These are phyloP conservation scores for Glycine tomentella DNA, from an alignment of 306 rosid species.

Conservation along the genomic window DNA sequence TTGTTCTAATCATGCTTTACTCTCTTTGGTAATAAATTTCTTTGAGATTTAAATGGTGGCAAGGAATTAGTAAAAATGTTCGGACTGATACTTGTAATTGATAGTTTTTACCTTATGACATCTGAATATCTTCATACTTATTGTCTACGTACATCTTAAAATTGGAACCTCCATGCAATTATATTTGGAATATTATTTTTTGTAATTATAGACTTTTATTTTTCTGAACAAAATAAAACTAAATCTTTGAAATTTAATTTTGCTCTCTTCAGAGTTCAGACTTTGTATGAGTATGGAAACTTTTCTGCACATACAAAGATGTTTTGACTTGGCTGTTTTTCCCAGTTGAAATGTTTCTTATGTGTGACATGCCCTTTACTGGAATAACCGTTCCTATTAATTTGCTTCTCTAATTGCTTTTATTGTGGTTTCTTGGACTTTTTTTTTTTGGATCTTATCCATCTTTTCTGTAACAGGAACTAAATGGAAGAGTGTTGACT, in stretches of 20 bases:
- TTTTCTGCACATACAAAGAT: neutral
- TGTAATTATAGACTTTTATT: neutral
- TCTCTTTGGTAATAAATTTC: constrained; percentile 8
- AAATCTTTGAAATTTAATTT: neutral
- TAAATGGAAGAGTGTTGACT: constrained; percentile 78
- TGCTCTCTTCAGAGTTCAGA: neutral
- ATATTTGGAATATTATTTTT: too few relatives aligned
- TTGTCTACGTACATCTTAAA: neutral
- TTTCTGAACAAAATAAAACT: neutral
- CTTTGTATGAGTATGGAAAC: neutral
- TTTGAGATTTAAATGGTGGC: constrained; percentile 2
- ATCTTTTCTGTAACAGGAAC: constrained; percentile 57
- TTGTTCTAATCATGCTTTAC: constrained; percentile 18
- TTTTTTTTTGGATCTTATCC: constrained; percentile 16
- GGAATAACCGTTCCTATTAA: neutral
- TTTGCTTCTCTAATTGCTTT: constrained; percentile 11
- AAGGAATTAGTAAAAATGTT: constrained; percentile 7
- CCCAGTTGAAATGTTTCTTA: neutral
- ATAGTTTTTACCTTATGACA: constrained; percentile 6
- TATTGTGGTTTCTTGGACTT: constrained; percentile 5
- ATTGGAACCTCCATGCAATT: neutral
- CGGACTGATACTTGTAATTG: neutral
- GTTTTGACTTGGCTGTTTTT: neutral
- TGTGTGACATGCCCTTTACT: neutral
- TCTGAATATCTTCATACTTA: constrained; percentile 17